These are phyloP conservation scores for Dujonia santamariae DNA, from an alignment of 1,139 yeast species.

Conservation along the genomic window DNA sequence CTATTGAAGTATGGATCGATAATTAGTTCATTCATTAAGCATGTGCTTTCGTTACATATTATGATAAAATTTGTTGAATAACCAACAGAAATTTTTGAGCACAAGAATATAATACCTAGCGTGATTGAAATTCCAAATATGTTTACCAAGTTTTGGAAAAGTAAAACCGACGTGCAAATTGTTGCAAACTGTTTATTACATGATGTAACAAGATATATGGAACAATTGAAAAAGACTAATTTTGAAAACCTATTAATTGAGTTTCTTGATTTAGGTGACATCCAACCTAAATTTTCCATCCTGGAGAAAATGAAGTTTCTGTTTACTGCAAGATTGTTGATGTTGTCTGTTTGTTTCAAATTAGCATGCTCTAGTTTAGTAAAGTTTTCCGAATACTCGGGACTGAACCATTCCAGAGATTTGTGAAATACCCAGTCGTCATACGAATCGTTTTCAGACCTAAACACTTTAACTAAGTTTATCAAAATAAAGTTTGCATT, in stretches of 20 bases:
- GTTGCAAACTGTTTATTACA: too few relatives aligned
- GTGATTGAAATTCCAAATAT: slow-evolving; percentile 5
- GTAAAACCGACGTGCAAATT: slow-evolving; percentile 39
- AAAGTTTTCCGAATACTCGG: background rate
- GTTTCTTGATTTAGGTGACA: background rate
- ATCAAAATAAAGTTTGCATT: slow-evolving; percentile 4
- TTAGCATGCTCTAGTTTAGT: background rate
- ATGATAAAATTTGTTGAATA: slow-evolving; percentile 2
- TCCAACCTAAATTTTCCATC: background rate
- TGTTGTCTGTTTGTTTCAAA: too few relatives aligned
- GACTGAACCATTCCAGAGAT: background rate
- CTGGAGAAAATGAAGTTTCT: background rate
- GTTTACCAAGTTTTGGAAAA: slow-evolving; percentile 38
- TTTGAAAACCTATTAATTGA: slow-evolving; percentile 7
- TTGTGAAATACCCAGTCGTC: slow-evolving; percentile 1
- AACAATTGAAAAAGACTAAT: slow-evolving; percentile 13
- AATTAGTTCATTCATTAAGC: slow-evolving; percentile 45
- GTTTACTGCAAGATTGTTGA: too few relatives aligned
- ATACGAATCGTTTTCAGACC: slow-evolving; percentile 6
- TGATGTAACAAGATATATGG: slow-evolving; percentile 10
- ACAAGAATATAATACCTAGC: slow-evolving; percentile 3
- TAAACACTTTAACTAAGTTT: slow-evolving; percentile 1
- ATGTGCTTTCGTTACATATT: slow-evolving; percentile 8
- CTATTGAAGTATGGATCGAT: slow-evolving; percentile 48
- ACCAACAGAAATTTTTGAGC: slow-evolving; percentile 3